Percentiles rank a stretch among this genome's conserved stretches.
Conservation (phyloP, 2,329 filamentous ascomycete genomes). For the Penicillium aurantiogriseum region DNA sequence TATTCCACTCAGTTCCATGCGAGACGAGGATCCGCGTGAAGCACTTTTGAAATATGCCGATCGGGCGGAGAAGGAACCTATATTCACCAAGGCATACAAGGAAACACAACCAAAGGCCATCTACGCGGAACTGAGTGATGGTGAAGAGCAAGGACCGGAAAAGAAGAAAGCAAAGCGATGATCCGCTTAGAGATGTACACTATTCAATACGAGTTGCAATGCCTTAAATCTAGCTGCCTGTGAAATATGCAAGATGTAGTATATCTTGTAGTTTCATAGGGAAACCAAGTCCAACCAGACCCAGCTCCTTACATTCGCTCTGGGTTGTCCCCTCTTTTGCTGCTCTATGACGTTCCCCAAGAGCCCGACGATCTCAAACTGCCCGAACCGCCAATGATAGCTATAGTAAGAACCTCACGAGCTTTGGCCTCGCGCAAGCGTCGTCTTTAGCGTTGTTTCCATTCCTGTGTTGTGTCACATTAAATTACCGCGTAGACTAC, state of each 20-base stretch:
- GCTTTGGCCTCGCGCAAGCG: slow-evolving; percentile 16
- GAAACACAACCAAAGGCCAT: slow-evolving; percentile 88
- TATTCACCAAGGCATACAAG: slow-evolving; percentile 93
- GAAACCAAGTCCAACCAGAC: background rate
- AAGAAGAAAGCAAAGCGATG: slow-evolving; percentile 55
- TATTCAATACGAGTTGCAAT: background rate
- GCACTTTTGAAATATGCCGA: slow-evolving; percentile 93
- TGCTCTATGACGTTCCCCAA: slow-evolving; percentile 19
- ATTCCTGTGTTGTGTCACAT: background rate
- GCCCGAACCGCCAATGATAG: slow-evolving; percentile 14
- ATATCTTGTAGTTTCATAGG: background rate
- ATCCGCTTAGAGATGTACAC: slow-evolving; percentile 1
- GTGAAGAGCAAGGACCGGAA: slow-evolving; percentile 66
- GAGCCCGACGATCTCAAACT: slow-evolving; percentile 12
- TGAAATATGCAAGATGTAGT: background rate
- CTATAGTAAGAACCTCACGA: background rate
- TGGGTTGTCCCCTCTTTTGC: slow-evolving; percentile 17
- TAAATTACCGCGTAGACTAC: background rate
- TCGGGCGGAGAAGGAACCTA: slow-evolving; percentile 84
- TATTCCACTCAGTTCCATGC: slow-evolving; percentile 86
- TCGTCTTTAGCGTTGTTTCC: slow-evolving; percentile 1
- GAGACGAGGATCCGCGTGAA: slow-evolving; percentile 93
- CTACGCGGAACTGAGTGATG: slow-evolving; percentile 85
- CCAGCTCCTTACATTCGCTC: background rate
- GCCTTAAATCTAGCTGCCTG: background rate